Conservation (phyloP, 2,329 filamentous ascomycete genomes). For the Clonostachys byssicola region DNA sequence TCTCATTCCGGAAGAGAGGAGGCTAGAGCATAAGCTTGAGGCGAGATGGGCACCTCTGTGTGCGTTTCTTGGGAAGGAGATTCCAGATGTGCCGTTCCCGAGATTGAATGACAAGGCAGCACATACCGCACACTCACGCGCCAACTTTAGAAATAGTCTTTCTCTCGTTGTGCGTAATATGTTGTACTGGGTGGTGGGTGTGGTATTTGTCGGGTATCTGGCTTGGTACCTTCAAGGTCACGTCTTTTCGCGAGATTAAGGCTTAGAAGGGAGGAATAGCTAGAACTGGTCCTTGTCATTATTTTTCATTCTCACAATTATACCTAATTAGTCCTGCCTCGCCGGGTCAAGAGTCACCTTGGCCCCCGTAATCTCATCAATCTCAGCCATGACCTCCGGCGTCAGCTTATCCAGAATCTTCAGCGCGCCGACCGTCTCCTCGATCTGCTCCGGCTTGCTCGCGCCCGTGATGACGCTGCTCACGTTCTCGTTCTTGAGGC, state of each 20-base stretch:
- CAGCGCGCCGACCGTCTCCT: conserved; percentile 43
- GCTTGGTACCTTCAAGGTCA: too few relatives aligned
- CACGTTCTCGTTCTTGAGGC: conserved; percentile 48
- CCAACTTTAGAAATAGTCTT: too few relatives aligned
- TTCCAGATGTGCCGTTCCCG: conserved; percentile 21
- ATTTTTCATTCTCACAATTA: too few relatives aligned
- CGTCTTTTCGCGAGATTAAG: too few relatives aligned
- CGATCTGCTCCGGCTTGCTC: conserved; percentile 44
- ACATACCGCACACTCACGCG: too few relatives aligned
- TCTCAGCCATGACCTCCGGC: conserved; percentile 43
- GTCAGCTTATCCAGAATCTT: conserved; percentile 42
- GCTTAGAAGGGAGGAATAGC: too few relatives aligned
- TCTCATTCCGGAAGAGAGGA: conserved; percentile 12
- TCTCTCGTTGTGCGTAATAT: too few relatives aligned
- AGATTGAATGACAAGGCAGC: conserved; percentile 13
- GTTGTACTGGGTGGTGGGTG: too few relatives aligned
- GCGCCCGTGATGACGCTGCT: conserved; percentile 49
- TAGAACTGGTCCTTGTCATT: too few relatives aligned
- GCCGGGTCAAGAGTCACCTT: conserved; percentile 5
- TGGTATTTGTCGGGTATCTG: too few relatives aligned
- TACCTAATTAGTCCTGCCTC: conserved; percentile 1
- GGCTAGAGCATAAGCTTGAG: conserved; percentile 18
- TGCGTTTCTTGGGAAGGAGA: conserved; percentile 21
- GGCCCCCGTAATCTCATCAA: conserved; percentile 33
- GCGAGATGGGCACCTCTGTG: conserved; percentile 30